Evolutionary conservation across 169 alveolate species (phyloP), one percentile per base, ranked within the genome.

Genomic region (Eimeria zaria): DNA sequence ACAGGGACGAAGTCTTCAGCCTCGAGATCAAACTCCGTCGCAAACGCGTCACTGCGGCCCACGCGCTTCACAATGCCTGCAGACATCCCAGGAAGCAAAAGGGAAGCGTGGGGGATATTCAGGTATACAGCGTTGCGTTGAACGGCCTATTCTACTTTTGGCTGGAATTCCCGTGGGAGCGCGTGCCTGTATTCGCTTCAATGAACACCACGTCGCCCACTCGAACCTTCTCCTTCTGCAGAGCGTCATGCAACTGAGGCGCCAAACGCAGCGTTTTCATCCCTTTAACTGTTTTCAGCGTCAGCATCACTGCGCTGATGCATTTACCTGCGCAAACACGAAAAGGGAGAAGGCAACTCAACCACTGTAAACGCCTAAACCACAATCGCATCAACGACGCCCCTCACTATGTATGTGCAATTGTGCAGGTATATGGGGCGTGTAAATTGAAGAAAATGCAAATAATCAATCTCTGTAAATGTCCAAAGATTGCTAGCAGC

Each of bases 1-100:
- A 99, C 98, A 27, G 99, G 99, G 44, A 99, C 99, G 96, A 99
- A 99, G 55, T 99, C 99, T 98, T 99, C 99, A 48, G 99, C 99
- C 97, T 99, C 99, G 48, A 99, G 98, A 96, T 99, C 99, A 97
- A 98, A 99, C 96, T 99, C 99, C 44, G 99, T 99, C 30, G 99
- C 99, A 96, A 98, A 99, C n/a, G 99, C 98, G 97, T 99, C 99
- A 89, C 99, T 99, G 95, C 99, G 97, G 36, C 99, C 99, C 64
- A 99, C 99, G 97, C 99, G 98, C 97, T 99, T 99, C 30, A 99
- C 99, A 73, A 98, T 98, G 27, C 99, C 99, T 95, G 90, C 44
- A 81, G 91, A n/a, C 14, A 78, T 5, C 46, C 8, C 71, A 41
- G 27, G 81, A 64, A 41, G 89, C 76, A 90, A 30, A 22, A 22